A percentile compares a stretch with the other conserved stretches of the same genome.
phyloP scores from a whole-genome alignment of 192 early-diverging fungal species.

The Coemansia sp. region DNA sequence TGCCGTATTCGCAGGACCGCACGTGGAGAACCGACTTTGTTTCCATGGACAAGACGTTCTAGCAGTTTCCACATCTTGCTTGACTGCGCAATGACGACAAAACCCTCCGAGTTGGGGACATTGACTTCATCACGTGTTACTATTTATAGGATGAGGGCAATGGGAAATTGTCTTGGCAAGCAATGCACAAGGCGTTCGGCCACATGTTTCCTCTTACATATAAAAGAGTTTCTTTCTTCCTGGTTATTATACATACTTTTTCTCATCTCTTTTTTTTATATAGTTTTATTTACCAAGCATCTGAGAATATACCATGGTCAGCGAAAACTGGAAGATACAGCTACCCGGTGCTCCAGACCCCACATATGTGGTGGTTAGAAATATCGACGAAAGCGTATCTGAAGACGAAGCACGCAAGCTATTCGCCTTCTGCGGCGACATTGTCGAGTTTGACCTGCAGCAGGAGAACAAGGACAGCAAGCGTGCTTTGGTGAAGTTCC shows the following conservation, averaged over 20 bases:
- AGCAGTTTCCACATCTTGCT: neutral
- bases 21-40: slow-evolving; percentile 47
- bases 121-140: no score
- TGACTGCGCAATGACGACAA: neutral
- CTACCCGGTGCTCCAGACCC: slow-evolving; percentile 20
- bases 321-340: slow-evolving; percentile 29
- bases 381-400: slow-evolving; percentile 24
- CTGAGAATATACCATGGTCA: slow-evolving; percentile 20
- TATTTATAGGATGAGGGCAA: no score
- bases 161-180: slow-evolving; percentile 4
- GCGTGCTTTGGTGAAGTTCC: slow-evolving; percentile 33
- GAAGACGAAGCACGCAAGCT: slow-evolving; percentile 31
- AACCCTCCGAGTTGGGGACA: neutral
- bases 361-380: slow-evolving; percentile 29
- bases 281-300: neutral
- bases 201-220: slow-evolving; percentile 3
- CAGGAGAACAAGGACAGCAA: slow-evolving; percentile 35
- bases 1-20: slow-evolving; percentile 29
- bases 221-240: neutral
- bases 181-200: neutral
- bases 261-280: slow-evolving; percentile 8
- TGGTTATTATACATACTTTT: neutral
- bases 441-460: slow-evolving; percentile 35
- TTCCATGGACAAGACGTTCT: slow-evolving; percentile 24
- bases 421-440: slow-evolving; percentile 43